Evolutionary conservation across 2,329 filamentous ascomycete species (phyloP), one percentile per base, ranked within the genome.

Genomic region (Xenoacremonium recifei): DNA sequence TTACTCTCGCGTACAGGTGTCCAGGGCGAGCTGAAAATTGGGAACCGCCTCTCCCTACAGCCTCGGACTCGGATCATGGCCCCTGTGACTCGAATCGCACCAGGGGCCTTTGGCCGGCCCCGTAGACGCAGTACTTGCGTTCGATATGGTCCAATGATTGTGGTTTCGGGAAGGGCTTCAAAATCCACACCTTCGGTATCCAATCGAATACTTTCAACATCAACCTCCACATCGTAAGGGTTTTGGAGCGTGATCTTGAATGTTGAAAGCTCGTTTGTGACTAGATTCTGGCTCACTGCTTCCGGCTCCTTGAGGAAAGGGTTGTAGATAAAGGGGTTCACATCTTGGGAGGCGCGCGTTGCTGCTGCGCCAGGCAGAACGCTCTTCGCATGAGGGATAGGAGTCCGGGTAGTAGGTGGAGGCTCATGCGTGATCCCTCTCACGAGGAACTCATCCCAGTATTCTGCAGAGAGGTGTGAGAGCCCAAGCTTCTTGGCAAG

Each of bases 391-490:
- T 90, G 87, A 5, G 84, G 75, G 38, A 88, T 77, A 0, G 88
- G 84, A 13, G 77, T 76, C 50, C 79, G 76, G 10, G 76, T 75
- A 31, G 72, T 66, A 9, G 82, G 71, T 27, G 80, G 64, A 18
- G 85, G 72, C 37, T 90, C 80, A 32, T 95, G 70, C 40, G 84
- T 79, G 53, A 95, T 72, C 49, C 82, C 82, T 37, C 93, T 83
- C 35, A 99, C 77, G 7, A 99, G 72, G 55, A 97, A 97, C 58
- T 96, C 89, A 62, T 99, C 93, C 93, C 93, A 99, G 61, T 96
- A 99, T 53, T 93, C 87, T 5, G 89, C 90, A 39, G 82, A 76
- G 31, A 92, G 66, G 42, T 85, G 69, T 5, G 77, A 70, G 20
- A 90, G 69, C 1, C 90, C 90, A 19, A 96, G 67, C 45, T 87